These are phyloP conservation scores for Leccinum truebloodii DNA, from an alignment of 768 basidiomycete species.

Conservation along the genomic window DNA sequence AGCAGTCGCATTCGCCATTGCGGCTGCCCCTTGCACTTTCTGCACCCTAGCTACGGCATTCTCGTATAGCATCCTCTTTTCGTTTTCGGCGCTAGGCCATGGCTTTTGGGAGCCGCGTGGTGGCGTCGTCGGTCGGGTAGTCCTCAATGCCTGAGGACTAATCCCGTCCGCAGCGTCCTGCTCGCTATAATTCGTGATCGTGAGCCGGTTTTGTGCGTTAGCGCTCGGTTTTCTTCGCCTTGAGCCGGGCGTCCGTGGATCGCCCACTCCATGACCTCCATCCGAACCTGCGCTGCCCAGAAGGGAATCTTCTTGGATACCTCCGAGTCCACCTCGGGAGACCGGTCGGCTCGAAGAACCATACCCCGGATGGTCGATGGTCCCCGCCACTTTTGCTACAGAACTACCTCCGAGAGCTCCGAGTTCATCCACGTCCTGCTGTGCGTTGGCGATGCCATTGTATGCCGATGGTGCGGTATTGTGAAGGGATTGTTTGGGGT, in stretches of 20 bases:
- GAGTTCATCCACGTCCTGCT: slow-evolving; percentile 21
- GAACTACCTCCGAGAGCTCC: slow-evolving; percentile 20
- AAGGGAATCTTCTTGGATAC: slow-evolving; percentile 25
- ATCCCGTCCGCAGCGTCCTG: slow-evolving; percentile 39
- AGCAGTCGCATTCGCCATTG: slow-evolving; percentile 28
- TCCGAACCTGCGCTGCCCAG: slow-evolving; percentile 7
- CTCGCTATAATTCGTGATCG: slow-evolving; percentile 44
- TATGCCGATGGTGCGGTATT: slow-evolving; percentile 29
- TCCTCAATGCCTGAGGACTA: slow-evolving; percentile 19
- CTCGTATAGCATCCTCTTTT: slow-evolving; percentile 43
- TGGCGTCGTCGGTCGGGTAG: slow-evolving; percentile 24
- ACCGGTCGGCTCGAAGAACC: slow-evolving; percentile 16
- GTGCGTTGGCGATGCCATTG: slow-evolving; percentile 19
- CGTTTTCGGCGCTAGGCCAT: slow-evolving; percentile 43
- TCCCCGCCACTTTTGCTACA: slow-evolving; percentile 15
- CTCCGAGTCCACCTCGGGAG: slow-evolving; percentile 21
- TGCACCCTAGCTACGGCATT: slow-evolving; percentile 41
- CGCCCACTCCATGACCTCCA: not conserved
- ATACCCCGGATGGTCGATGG: slow-evolving; percentile 33
- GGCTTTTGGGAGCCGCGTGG: slow-evolving; percentile 24
- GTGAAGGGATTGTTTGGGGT: slow-evolving; percentile 26
- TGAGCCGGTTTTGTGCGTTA: slow-evolving; percentile 37
- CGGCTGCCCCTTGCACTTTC: slow-evolving; percentile 37
- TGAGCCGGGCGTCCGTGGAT: slow-evolving; percentile 9
- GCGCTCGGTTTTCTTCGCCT: slow-evolving; percentile 37